Conservation (phyloP, 1,284 basidiomycete species). For the Phlebopus sp. region DNA sequence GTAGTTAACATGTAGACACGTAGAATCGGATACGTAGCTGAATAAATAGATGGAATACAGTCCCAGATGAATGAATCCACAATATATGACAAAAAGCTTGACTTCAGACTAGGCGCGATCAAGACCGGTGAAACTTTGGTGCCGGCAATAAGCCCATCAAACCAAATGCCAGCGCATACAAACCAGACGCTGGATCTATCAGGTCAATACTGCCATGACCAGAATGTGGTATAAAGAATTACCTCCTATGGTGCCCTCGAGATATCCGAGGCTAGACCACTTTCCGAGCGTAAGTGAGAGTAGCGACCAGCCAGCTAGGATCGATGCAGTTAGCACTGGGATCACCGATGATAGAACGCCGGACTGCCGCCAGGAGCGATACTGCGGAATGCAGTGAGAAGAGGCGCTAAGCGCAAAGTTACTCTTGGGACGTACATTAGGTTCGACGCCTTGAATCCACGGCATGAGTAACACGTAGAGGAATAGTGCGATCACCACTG, state of each 20-base stretch:
- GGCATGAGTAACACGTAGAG: conserved; percentile 67
- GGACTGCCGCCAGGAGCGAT: conserved; percentile 60
- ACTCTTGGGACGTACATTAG: conserved; percentile 52
- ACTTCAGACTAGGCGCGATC: conserved; percentile 2
- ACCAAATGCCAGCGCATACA: conserved; percentile 68
- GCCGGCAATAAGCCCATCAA: conserved; percentile 66
- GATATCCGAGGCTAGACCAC: conserved; percentile 62
- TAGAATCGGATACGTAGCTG: too few species aligned
- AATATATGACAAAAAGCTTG: not conserved
- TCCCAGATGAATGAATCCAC: not conserved
- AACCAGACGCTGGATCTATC: conserved; percentile 48
- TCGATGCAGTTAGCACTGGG: conserved; percentile 62
- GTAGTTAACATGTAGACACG: too few species aligned
- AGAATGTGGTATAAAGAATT: conserved; percentile 18
- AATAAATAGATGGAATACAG: too few species aligned
- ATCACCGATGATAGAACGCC: conserved; percentile 57
- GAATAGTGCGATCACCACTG: conserved; percentile 63
- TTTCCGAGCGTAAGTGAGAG: conserved; percentile 59
- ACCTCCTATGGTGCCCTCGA: conserved; percentile 64
- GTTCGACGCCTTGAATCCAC: conserved; percentile 59
- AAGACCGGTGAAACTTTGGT: conserved; percentile 46
- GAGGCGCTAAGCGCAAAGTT: not conserved
- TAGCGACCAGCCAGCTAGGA: conserved; percentile 66
- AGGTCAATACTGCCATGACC: conserved; percentile 5
- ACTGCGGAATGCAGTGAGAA: conserved; percentile 39